A percentile compares a stretch with the other conserved stretches of the same genome.
These are phyloP conservation scores for Xylaria longipes DNA, from an alignment of 495 filamentous ascomycete species.

Conservation along the genomic window DNA sequence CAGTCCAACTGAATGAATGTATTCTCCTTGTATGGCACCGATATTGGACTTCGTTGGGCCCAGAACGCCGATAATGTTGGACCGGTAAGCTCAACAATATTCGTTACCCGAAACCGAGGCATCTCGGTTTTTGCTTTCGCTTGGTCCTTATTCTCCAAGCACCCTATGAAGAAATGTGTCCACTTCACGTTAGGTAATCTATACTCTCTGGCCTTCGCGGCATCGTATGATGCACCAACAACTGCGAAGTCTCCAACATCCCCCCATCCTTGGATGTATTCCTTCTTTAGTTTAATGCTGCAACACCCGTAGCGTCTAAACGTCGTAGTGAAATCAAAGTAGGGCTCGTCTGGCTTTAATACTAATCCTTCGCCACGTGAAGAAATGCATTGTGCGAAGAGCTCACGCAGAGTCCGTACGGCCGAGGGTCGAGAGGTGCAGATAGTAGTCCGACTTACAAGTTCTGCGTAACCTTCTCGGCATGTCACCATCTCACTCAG, in stretches of 20 bases:
- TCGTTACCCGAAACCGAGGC: slow-evolving; percentile 70
- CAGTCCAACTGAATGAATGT: slow-evolving; percentile 42
- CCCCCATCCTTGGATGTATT: slow-evolving; percentile 81
- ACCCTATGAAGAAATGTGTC: slow-evolving; percentile 83
- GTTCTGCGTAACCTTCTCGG: slow-evolving; percentile 63
- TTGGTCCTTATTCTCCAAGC: slow-evolving; percentile 74
- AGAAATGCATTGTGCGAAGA: slow-evolving; percentile 70
- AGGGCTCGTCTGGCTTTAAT: slow-evolving; percentile 81
- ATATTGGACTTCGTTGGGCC: slow-evolving; percentile 42
- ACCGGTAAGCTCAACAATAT: slow-evolving; percentile 51
- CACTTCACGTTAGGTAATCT: slow-evolving; percentile 61
- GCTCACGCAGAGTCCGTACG: slow-evolving; percentile 58
- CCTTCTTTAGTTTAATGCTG: slow-evolving; percentile 88
- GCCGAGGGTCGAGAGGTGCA: slow-evolving; percentile 61
- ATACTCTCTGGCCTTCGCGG: slow-evolving; percentile 59
- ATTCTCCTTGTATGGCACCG: slow-evolving; percentile 40
- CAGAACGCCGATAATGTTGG: slow-evolving; percentile 43
- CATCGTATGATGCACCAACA: slow-evolving; percentile 72
- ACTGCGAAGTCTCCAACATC: slow-evolving; percentile 84
- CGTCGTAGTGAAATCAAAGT: slow-evolving; percentile 63
- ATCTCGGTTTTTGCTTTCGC: slow-evolving; percentile 57
- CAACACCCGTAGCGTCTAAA: slow-evolving; percentile 49
- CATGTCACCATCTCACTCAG: slow-evolving; percentile 64
- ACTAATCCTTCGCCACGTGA: slow-evolving; percentile 76
- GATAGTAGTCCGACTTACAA: slow-evolving; percentile 66